Base-by-base conservation (phyloP, 768 basidiomycete species). In the Pisolithus albus region DNA sequence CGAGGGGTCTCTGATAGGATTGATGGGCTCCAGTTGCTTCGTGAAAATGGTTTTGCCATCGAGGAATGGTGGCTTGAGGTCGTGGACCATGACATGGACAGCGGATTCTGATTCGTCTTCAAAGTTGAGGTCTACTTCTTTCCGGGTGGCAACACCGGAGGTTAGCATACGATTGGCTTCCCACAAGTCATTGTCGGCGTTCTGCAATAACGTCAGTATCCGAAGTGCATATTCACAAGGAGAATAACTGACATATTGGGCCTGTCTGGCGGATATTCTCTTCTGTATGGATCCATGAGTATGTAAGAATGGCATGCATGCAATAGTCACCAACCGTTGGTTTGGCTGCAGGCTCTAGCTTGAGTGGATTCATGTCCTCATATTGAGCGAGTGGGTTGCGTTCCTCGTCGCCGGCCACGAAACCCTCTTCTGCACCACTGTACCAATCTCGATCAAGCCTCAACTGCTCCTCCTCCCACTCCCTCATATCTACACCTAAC, bases 391-490 rank as follows among this genome's bases (percentile, higher is more conserved):
- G 81, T 0, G 91, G 92, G 62, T 95, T 97, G 62, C 90, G 87
- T 57, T 92, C 92, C 49, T 92, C 92, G 56, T 96, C 90, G 10
- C 86, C 89, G 11, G 87, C 87, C 18, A 92, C 72, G 2, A 81
- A 84, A 19, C 86, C 89, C 54, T 92, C 92, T 61, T 93, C 95
- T 21, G 88, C 90, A 42, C 88, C 86, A 48, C 82, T 85, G 64
- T 98, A 99, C 96, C 96, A 99, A 62, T 97, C 93, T 24, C 96
- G 76, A 67, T 99, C 96, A 61, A 97, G 64, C 53, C 78, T 78
- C 11, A 92, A 78, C 66, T 96, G 92, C 65, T 98, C 96, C 61
- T 97, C 95, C 67, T 97, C 96, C 96, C 95, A 99, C 61, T 96
- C 95, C 46, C 88, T 76, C 41, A 79, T 75, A 63, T 93, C 88